Evolutionary conservation across 257 asterid species (phyloP).

Genomic region (Nyctanthes arbortristis): DNA sequence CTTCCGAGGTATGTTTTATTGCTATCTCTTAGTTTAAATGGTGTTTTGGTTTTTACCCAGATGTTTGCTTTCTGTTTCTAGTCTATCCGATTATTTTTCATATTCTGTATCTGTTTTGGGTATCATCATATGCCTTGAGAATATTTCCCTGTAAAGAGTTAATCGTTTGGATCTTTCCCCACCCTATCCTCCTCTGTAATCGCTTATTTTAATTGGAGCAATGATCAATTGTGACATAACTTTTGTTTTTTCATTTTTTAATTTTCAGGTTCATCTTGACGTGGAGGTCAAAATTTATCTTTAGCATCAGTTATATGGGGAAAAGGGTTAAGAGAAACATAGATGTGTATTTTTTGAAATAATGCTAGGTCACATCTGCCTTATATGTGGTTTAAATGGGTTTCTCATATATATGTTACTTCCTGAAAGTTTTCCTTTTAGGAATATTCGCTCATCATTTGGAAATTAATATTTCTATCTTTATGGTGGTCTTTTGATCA

Average conservation of each 20-base stretch:
- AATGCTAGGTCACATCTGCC: neutral
- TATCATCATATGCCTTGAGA: neutral
- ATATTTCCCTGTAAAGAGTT: neutral
- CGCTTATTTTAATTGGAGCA: neutral
- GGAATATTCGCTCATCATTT: too few species aligned
- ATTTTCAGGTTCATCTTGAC: constrained; percentile 5
- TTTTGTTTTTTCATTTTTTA: neutral
- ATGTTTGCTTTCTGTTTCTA: neutral
- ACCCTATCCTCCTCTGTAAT: neutral
- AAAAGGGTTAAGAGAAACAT: too few species aligned
- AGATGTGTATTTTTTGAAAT: neutral
- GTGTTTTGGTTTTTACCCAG: neutral
- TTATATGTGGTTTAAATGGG: neutral
- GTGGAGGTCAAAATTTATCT: neutral
- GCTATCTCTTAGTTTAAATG: neutral
- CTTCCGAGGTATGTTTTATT: neutral
- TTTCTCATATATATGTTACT: neutral
- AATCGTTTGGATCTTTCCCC: neutral
- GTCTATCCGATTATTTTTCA: neutral
- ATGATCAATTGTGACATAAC: constrained; percentile 4
- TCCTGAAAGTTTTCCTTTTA: neutral
- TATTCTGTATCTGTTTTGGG: neutral
- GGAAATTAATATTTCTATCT: too few species aligned
- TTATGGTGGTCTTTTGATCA: neutral
- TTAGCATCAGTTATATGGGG: neutral